Conservation (phyloP, 163 green algal species). For the Volvox carteri region DNA sequence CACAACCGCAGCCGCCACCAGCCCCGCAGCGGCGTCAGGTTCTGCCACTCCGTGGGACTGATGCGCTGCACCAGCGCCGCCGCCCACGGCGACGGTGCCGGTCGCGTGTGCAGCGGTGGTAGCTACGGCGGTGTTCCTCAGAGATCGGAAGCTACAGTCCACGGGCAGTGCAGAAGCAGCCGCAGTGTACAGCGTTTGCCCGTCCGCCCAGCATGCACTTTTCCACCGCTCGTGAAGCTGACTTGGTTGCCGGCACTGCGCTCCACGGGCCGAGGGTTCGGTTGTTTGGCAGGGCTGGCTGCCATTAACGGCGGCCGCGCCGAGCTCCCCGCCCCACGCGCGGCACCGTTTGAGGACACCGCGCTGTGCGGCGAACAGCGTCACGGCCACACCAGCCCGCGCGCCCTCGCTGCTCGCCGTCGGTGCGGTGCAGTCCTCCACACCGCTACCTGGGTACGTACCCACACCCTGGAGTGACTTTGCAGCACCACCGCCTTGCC, state of each 20-base stretch:
- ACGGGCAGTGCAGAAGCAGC: constrained; percentile 23
- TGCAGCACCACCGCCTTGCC: too few relatives aligned
- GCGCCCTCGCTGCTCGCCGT: background rate
- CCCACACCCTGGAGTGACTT: background rate
- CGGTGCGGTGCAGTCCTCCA: too few relatives aligned
- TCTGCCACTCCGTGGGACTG: too few relatives aligned
- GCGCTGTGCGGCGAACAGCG: background rate
- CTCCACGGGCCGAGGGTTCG: background rate
- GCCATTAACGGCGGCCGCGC: background rate
- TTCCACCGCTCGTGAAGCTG: background rate
- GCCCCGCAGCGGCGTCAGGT: background rate
- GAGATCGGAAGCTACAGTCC: background rate
- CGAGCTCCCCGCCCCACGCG: constrained; percentile 25
- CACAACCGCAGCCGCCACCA: background rate
- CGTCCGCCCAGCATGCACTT: background rate
- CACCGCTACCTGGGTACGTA: background rate
- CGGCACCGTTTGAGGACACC: constrained; percentile 40
- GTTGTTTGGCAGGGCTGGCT: background rate
- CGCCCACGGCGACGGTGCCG: too few relatives aligned
- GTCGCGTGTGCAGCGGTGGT: background rate
- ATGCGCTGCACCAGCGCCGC: too few relatives aligned
- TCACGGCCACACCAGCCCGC: background rate
- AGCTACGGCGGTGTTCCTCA: background rate
- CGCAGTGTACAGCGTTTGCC: background rate
- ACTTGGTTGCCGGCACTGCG: background rate